Base-by-base conservation (phyloP, 2,329 filamentous ascomycete genomes). In the Aaosphaeria pasadenensis region DNA sequence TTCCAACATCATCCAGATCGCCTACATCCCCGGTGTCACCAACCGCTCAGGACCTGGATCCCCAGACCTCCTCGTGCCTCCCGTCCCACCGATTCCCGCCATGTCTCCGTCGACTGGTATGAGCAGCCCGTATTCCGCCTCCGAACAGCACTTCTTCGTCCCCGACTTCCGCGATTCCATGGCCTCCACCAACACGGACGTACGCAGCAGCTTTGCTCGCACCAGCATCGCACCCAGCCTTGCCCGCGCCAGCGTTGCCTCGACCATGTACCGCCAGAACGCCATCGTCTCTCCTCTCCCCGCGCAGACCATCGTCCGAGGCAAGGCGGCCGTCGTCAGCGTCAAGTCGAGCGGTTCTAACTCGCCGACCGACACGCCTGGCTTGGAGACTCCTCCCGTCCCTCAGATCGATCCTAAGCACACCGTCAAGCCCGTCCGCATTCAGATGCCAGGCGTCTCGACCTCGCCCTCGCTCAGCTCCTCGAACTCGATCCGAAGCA, bases 1-100 rank as follows among this genome's bases (percentile, higher is more conserved):
- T 43, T 97, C 94, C 63, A 99, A 99, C 76, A 92, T 99, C 67
- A 99, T 99, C 62, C 94, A 97, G 74, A 99, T 99, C 72, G 94
- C 94, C 47, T 99, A 97, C 71, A 97, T 99, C 57, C 94, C 94
- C 11, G 94, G 94, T 51, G 91, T 97, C 62, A 96, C 90, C 51
- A 96, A 96, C 74, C 84, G 92, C 57, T 91, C 91, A 9, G 85
- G 86, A 6, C 88, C 89, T 5, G 86, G 87, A n/a, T 92, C 90
- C 1, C 89, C 89, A 3, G 85, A 84, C 36, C 76, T 90, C 17
- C 81, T 92, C 44, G 88, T 95, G 4, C 91, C 91, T n/a, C 92
- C 92, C 0, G 91, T 99, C 4, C 94, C 94, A 39, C 91, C 92
- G 11, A 90, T 97, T 52, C 92, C 94, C 42, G 74, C 76, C 39